Percentiles rank a stretch among this genome's conserved stretches.
phyloP scores from a whole-genome alignment of 345 rosid species.

The Gossypium turneri region DNA sequence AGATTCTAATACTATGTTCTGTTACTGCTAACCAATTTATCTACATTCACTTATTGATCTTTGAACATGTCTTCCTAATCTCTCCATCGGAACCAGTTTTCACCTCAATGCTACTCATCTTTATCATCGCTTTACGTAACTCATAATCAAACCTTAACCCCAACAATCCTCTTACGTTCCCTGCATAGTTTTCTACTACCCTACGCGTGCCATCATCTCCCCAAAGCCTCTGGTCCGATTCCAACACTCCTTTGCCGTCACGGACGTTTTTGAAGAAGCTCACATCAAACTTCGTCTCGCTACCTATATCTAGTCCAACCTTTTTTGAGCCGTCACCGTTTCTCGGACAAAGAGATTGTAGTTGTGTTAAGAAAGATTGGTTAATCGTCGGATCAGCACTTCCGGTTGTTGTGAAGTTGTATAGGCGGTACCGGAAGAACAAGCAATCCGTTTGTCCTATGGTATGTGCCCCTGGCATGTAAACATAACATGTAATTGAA shows the following conservation, averaged over 20 bases:
- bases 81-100: conserved; percentile 62
- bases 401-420: conserved; percentile 66
- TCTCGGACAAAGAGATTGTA: conserved; percentile 53
- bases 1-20: too few relatives aligned
- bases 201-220: conserved; percentile 42
- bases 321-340: conserved; percentile 52
- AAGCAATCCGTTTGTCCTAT: conserved; percentile 69
- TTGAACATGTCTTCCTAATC: conserved; percentile 62
- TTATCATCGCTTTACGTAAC: conserved; percentile 62
- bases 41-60: conserved; percentile 42
- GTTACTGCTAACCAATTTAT: background rate
- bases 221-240: conserved; percentile 78
- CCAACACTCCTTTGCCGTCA: conserved; percentile 60
- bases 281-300: conserved; percentile 47
- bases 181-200: conserved; percentile 48
- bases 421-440: conserved; percentile 59
- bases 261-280: conserved; percentile 57
- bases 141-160: conserved; percentile 60
- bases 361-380: conserved; percentile 48
- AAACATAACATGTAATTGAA: background rate
- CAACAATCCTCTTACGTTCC: conserved; percentile 47
- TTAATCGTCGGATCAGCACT: conserved; percentile 62
- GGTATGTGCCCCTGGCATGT: conserved; percentile 55
- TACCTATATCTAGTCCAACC: conserved; percentile 54
- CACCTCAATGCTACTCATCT: conserved; percentile 70